A percentile compares a stretch with the other conserved stretches of the same genome.
Conservation (phyloP, 768 basidiomycete species). For the Cubamyces sp. region DNA sequence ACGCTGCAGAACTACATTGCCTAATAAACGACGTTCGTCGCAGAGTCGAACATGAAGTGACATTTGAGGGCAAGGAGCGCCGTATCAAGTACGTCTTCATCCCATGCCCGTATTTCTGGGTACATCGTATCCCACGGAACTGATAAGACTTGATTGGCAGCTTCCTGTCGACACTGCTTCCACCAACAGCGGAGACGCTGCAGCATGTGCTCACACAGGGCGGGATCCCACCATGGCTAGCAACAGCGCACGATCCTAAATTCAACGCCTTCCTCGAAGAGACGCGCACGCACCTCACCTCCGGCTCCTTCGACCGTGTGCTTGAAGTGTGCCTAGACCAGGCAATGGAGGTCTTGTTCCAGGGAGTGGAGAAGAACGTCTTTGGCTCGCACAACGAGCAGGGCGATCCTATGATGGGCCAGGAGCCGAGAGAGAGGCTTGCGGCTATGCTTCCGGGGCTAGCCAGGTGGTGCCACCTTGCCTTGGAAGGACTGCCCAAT, state of each 20-base stretch:
- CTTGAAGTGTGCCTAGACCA: conserved; percentile 75
- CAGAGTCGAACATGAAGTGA: conserved; percentile 73
- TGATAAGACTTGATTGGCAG: conserved; percentile 45
- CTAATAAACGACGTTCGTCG: conserved; percentile 75
- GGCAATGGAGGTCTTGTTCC: conserved; percentile 66
- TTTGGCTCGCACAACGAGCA: conserved; percentile 43
- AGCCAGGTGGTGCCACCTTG: conserved; percentile 74
- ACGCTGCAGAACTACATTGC: conserved; percentile 65
- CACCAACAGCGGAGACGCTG: conserved; percentile 71
- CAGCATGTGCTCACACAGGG: conserved; percentile 72
- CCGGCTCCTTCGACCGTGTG: conserved; percentile 71
- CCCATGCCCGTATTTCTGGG: background rate
- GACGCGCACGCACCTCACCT: conserved; percentile 63
- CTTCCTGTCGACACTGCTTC: conserved; percentile 76
- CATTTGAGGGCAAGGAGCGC: conserved; percentile 60
- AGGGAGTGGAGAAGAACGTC: conserved; percentile 64
- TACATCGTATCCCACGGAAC: too few species aligned
- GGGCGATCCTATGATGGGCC: conserved; percentile 29
- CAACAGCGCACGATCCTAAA: conserved; percentile 45
- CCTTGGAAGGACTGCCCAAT: conserved; percentile 71
- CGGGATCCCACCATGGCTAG: conserved; percentile 45
- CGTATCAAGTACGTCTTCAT: conserved; percentile 51
- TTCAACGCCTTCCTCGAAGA: conserved; percentile 72
- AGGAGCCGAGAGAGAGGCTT: conserved; percentile 62
- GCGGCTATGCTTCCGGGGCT: conserved; percentile 83